These are phyloP conservation scores for Buddleja alternifolia DNA, from an alignment of 257 asterid species.

Conservation along the genomic window DNA sequence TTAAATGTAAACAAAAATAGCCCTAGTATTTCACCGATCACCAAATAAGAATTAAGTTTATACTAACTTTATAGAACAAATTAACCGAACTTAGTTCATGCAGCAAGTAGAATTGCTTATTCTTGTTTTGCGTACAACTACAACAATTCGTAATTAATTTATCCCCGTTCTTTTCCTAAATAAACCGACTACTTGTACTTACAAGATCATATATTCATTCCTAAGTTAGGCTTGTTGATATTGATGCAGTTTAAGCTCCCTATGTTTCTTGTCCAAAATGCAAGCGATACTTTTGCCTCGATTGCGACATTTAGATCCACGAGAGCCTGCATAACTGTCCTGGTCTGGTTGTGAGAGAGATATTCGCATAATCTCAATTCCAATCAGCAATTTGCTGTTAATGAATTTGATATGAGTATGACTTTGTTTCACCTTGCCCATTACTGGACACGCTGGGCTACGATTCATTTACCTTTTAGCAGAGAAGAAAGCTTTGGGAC, in stretches of 20 bases:
- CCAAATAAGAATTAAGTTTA: background rate
- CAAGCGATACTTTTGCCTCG: slow-evolving; percentile 83
- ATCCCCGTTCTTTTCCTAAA: background rate
- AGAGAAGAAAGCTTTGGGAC: too few species aligned
- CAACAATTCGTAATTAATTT: background rate
- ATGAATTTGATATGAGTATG: background rate
- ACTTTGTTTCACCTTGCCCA: too few species aligned
- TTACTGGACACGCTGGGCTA: too few species aligned
- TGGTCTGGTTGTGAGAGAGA: slow-evolving; percentile 96
- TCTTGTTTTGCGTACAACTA: background rate
- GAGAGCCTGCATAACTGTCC: slow-evolving; percentile 99
- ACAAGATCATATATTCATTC: background rate
- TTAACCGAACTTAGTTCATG: background rate
- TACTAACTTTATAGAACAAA: background rate
- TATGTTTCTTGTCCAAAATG: slow-evolving; percentile 88
- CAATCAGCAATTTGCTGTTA: background rate
- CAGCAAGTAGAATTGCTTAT: background rate
- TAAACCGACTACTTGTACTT: background rate
- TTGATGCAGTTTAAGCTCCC: slow-evolving; percentile 58
- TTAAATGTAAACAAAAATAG: too few species aligned
- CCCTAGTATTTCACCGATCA: too few species aligned
- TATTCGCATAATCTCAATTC: too few species aligned
- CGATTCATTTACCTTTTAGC: too few species aligned
- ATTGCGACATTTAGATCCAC: slow-evolving; percentile 92
- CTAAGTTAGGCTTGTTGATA: slow-evolving; percentile 1